Base-by-base conservation (phyloP, 2,329 filamentous ascomycete genomes). In the Diaporthe sp. region DNA sequence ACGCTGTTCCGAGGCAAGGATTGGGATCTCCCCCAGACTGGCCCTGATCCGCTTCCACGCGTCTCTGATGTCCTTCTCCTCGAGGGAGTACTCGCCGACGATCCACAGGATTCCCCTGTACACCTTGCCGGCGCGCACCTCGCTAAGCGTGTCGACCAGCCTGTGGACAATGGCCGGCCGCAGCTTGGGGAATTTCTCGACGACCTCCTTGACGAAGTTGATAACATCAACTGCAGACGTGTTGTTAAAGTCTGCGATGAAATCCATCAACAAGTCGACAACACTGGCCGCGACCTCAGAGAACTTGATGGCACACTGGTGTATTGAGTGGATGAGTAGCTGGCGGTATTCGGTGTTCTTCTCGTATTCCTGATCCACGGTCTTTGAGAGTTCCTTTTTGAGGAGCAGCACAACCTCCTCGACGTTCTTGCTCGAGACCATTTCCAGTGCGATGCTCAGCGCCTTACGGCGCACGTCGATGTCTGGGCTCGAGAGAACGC, bases 351-450 rank as follows among this genome's bases (percentile, higher is more conserved):
- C 96, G 82, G 92, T 92, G 85, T 97, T 98, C 91, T 98, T 98
- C 88, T 99, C 97, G 86, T 98, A 98, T 84, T 98, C 96, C 84
- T 98, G 96, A 81, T 99, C 96, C 58, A 98, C 95, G 0, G 97
- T 99, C 89, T 98, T 99, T 77, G 95, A 93, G 39, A 99, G 91
- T 83, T 99, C 97, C 85, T 99, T 99, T 88, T 99, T 99, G 76
- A 99, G 89, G 1, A 99, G 89, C 81, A 98, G 91, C 31, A 99
- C 94, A 19, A 99, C 97, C 82, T 99, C 97, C 83, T 98, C 97
- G 9, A 99, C 96, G 79, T 99, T 99, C 87, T 98, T 98, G 90
- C 96, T 98, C 0, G 96, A 97, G 7, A 99, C 95, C 97, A 99
- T 98, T 79, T 98, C 96, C 83, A 99, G 88, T 17, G 96, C 96